These are phyloP conservation scores for Trichoderma sp. DNA, from an alignment of 2,329 filamentous ascomycete species.

Conservation along the genomic window DNA sequence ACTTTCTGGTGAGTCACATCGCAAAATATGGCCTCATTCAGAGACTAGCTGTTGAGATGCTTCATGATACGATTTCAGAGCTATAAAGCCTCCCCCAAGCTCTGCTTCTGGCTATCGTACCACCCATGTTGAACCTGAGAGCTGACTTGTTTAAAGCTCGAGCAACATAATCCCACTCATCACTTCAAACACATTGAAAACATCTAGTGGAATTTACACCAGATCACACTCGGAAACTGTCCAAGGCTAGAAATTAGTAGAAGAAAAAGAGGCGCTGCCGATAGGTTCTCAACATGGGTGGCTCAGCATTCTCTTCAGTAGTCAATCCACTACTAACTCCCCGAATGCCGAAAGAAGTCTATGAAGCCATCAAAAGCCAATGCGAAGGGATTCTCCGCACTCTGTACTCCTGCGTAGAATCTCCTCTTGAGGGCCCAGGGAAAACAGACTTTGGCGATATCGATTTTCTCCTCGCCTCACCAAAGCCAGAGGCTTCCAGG, in stretches of 20 bases:
- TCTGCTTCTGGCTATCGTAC: background rate
- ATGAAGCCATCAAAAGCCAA: constrained; percentile 47
- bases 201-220: background rate
- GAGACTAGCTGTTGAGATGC: background rate
- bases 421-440: constrained; percentile 65
- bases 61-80: background rate
- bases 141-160: background rate
- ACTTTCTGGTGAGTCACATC: background rate
- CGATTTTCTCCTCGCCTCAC: constrained; percentile 60
- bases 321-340: constrained; percentile 55
- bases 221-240: background rate
- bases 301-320: constrained; percentile 53
- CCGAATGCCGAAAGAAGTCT: constrained; percentile 60
- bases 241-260: background rate
- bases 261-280: background rate
- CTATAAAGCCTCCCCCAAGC: background rate
- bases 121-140: background rate
- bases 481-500: constrained; percentile 34
- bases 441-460: constrained; percentile 71
- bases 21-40: background rate
- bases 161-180: background rate
- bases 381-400: constrained; percentile 46
- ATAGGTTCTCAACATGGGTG: constrained; percentile 55
- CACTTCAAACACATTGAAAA: background rate
- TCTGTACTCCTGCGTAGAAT: constrained; percentile 54